Base-by-base conservation (phyloP, 306 rosid genomes). In the Gastrolobium villosum region DNA sequence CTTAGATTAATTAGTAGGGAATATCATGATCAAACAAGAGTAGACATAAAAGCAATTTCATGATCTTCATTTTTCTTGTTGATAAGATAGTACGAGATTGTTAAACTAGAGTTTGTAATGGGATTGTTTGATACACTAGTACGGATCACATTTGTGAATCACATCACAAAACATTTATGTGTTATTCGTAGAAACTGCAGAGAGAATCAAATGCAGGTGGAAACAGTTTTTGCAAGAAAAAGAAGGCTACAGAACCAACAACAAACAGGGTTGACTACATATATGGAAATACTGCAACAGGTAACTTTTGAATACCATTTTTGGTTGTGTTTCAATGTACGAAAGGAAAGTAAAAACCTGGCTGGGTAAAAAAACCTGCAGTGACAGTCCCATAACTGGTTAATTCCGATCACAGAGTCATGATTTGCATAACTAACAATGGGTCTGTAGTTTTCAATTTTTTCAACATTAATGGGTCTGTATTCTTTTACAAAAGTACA, bases 101-200 rank as follows among this genome's bases (percentile, higher is more conserved):
- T 20, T 49, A 14, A 52, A 52, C 9, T 52, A 52, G 57, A 52
- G 15, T 7, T 50, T 13, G 37, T 10, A 28, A 59, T 9, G 11
- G 15, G 10, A 31, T 62, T n/a, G 50, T 65, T 65, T 65, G 70
- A 65, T 65, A 65, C 70, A 65, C 52, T 65, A 65, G 70, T 65
- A 65, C 70, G 70, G 70, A 43, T 65, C 70, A 15, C 70, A 40
- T 40, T 65, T 65, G 70, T 41, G 70, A 26, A 8, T 8, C 35
- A 65, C 70, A 36, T 32, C 13, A 4, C 35, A 56, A 28, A 56
- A 10, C 41, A 20, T 6, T 15, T 5, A n/a, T 49, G 7, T 52
- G 7, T 56, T 28, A 4, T 28, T 56, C 37, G 34, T 3, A 30
- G 11, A 2, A 48, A 48, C 5, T 48, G 54, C 20, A 4, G 62